Conservation (phyloP, 257 asterid species). For the Ehretia macrophylla region DNA sequence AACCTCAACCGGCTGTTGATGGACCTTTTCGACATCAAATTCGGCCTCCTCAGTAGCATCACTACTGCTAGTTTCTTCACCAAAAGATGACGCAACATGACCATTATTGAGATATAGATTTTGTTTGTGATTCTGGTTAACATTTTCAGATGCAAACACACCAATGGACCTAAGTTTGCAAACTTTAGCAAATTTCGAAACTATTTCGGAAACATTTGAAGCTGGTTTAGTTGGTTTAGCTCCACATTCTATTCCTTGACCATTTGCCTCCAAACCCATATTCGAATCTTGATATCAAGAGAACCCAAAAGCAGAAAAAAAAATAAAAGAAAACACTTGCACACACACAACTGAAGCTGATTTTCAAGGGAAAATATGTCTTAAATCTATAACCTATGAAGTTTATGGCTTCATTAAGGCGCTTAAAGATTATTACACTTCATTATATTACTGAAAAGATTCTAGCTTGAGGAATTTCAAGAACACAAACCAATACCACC, state of each 20-base stretch:
- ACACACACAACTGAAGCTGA: not conserved
- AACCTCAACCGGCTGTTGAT: constrained; percentile 17
- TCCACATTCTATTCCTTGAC: constrained; percentile 39
- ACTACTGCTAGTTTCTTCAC: constrained; percentile 30
- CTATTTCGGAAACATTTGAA: constrained; percentile 46
- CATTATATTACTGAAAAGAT: not conserved
- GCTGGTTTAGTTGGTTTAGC: constrained; percentile 50
- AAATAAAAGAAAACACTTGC: not conserved
- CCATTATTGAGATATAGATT: constrained; percentile 13
- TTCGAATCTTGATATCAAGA: constrained; percentile 26
- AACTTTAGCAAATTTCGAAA: constrained; percentile 44
- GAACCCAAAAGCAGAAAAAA: constrained; percentile 4
- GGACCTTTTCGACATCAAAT: constrained; percentile 18
- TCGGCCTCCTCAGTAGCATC: constrained; percentile 26
- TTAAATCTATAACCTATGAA: too few species aligned
- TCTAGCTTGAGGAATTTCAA: not conserved
- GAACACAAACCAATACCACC: not conserved
- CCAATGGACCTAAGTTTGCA: constrained; percentile 69
- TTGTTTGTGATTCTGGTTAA: constrained; percentile 14
- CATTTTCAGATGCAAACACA: constrained; percentile 45
- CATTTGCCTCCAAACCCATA: constrained; percentile 38
- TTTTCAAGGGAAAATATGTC: too few species aligned
- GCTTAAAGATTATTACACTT: too few species aligned
- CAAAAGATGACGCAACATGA: constrained; percentile 15
- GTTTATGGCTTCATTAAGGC: not conserved